Conservation (phyloP, 2,329 filamentous ascomycete species). For the Aspergillus candidus region DNA sequence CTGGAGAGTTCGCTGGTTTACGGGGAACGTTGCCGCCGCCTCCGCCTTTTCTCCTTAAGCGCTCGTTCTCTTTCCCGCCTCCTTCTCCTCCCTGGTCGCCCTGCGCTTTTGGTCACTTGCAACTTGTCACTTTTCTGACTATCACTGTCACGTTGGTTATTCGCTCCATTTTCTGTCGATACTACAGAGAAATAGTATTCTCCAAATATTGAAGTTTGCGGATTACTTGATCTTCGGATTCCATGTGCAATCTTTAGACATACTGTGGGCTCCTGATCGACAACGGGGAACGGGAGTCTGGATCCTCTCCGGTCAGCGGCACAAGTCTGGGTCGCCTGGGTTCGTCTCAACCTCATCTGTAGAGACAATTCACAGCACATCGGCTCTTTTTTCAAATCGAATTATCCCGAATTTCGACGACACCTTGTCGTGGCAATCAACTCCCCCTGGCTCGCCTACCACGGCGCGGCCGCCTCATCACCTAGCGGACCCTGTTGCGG, state of each 20-base stretch:
- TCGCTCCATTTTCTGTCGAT: no score
- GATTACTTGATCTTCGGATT: no score
- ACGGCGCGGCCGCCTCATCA: conserved; percentile 38
- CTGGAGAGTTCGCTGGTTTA: no score
- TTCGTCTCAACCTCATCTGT: conserved; percentile 1
- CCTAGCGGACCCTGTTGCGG: conserved; percentile 33
- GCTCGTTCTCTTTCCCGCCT: no score
- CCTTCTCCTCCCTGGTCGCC: no score
- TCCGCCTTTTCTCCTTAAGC: no score
- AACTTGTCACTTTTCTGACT: no score
- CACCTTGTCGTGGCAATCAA: conserved; percentile 31
- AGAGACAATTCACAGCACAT: neutral
- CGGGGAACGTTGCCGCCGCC: no score
- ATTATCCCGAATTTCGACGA: conserved; percentile 6
- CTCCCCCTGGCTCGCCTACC: conserved; percentile 33
- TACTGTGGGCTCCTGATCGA: conserved; percentile 13
- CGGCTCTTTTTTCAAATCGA: conserved; percentile 1
- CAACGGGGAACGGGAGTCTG: conserved; percentile 11
- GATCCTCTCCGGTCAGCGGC: conserved; percentile 10
- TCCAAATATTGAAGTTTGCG: no score
- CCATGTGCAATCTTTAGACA: conserved; percentile 7
- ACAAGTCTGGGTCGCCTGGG: conserved; percentile 1
- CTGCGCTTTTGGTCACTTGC: no score
- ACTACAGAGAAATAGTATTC: no score
- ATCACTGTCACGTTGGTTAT: no score